Conservation (phyloP, 352 stramenopile genomes). For the Pythium periplocum region DNA sequence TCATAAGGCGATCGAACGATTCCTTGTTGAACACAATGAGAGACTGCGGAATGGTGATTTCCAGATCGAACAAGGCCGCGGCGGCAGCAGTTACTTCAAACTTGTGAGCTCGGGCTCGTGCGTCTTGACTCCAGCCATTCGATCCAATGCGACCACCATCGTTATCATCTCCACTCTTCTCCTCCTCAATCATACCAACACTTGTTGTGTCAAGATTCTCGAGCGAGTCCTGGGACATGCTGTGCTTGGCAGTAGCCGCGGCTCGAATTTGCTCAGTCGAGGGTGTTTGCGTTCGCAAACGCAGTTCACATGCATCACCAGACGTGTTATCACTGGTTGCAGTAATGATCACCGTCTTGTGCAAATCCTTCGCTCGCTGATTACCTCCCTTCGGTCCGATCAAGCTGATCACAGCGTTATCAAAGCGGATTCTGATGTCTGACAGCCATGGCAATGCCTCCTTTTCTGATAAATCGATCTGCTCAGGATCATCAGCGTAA, state of each 20-base stretch:
- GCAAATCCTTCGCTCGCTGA: constrained; percentile 36
- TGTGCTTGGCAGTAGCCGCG: constrained; percentile 38
- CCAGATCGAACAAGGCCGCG: constrained; percentile 52
- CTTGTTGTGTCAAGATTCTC: constrained; percentile 39
- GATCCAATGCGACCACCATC: constrained; percentile 67
- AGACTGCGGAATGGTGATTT: constrained; percentile 51
- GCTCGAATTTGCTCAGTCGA: constrained; percentile 17
- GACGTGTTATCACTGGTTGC: constrained; percentile 15
- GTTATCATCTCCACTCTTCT: constrained; percentile 72
- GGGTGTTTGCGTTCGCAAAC: constrained; percentile 19
- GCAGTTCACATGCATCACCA: constrained; percentile 17
- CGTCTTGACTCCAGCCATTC: constrained; percentile 79
- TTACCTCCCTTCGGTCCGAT: constrained; percentile 47
- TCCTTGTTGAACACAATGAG: constrained; percentile 56
- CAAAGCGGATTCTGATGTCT: constrained; percentile 60
- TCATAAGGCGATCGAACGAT: constrained; percentile 72
- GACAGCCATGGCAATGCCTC: constrained; percentile 50
- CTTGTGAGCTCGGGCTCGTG: constrained; percentile 43
- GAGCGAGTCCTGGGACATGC: constrained; percentile 61
- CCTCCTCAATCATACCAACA: constrained; percentile 20
- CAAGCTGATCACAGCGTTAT: constrained; percentile 38
- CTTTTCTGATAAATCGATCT: constrained; percentile 2
- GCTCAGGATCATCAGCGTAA: constrained; percentile 10
- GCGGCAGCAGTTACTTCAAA: constrained; percentile 54
- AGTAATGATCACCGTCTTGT: constrained; percentile 27